Evolutionary conservation across 768 basidiomycete species (phyloP), one percentile per base, ranked within the genome.

Genomic region (Pleurotus djamor): DNA sequence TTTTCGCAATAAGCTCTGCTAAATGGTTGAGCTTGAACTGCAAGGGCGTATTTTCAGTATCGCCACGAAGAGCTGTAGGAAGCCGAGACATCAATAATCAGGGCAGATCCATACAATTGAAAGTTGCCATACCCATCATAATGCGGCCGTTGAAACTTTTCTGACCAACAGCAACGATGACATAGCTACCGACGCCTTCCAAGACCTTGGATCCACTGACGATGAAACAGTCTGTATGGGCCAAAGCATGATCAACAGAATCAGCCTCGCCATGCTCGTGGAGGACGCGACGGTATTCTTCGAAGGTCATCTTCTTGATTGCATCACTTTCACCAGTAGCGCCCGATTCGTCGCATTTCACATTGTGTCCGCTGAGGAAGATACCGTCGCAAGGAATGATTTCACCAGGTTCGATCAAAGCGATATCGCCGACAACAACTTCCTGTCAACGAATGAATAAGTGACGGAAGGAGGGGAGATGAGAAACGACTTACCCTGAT

Each of bases 241-340:
- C 71, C 60, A 68, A 21, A 61, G 63, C 68, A 36, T 49, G 48
- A n/a, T 47, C 48, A 32, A 45, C 49, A 50, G 56, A 55, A 59
- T 62, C 60, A 48, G 59, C 57, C 52, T 51, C 50, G 57, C 57
- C 65, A 13, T 57, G 62, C 32, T 37, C 68, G 4, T 78, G 79
- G 35, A 92, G 64, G 63, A 58, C 35, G 45, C 41, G 48, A 12
- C 52, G n/a, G 35, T 90, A 89, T 43, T 94, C 89, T 17, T 84
- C 83, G 71, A 89, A 97, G 0, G 90, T 64, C 14, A 86, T 69
- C 73, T 99, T 99, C 71, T 87, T 89, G 71, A 99, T 95, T 13
- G 95, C 89, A 71, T 99, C 96, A 6, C 91, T 92, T 76, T 99
- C 97, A 64, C 96, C 97, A 0, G 97, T 98, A 45, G 95, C 94